These are phyloP conservation scores for Thalassiosira profunda DNA, from an alignment of 108 stramenopile species.

Conservation along the genomic window DNA sequence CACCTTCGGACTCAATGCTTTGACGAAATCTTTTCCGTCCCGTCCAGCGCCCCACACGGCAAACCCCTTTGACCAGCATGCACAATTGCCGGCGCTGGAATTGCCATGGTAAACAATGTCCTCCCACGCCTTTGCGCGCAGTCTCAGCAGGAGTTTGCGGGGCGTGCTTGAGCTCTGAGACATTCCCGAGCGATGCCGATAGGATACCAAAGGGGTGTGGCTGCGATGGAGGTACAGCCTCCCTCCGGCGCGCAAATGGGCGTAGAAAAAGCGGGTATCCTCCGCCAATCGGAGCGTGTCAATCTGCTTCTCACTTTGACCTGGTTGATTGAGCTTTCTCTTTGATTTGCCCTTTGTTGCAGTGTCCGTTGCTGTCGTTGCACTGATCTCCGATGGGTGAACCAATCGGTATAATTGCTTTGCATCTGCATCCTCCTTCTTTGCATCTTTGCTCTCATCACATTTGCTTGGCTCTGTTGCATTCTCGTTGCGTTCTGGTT, in stretches of 20 bases:
- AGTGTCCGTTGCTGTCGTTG: slow-evolving; percentile 12
- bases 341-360: too few relatives aligned
- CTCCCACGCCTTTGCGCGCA: slow-evolving; percentile 81
- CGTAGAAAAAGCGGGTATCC: slow-evolving; percentile 89
- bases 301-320: too few relatives aligned
- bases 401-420: slow-evolving; percentile 44
- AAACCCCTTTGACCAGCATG: slow-evolving; percentile 52
- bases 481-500: not conserved
- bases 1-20: slow-evolving; percentile 60
- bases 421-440: not conserved
- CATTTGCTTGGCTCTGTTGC: slow-evolving; percentile 5
- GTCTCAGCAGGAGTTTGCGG: slow-evolving; percentile 74
- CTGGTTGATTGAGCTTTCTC: too few relatives aligned
- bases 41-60: slow-evolving; percentile 86
- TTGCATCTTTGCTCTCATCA: not conserved
- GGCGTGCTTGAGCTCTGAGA: slow-evolving; percentile 86
- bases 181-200: slow-evolving; percentile 75
- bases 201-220: slow-evolving; percentile 66
- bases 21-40: slow-evolving; percentile 92
- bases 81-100: not conserved
- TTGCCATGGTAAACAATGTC: slow-evolving; percentile 45
- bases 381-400: slow-evolving; percentile 34
- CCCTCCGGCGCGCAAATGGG: slow-evolving; percentile 72
- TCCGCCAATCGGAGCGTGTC: slow-evolving; percentile 85
- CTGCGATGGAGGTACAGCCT: slow-evolving; percentile 56